A percentile compares a stretch with the other conserved stretches of the same genome.
Conservation (phyloP, 176 grass and related monocot genomes). For the Lolium perenne region DNA sequence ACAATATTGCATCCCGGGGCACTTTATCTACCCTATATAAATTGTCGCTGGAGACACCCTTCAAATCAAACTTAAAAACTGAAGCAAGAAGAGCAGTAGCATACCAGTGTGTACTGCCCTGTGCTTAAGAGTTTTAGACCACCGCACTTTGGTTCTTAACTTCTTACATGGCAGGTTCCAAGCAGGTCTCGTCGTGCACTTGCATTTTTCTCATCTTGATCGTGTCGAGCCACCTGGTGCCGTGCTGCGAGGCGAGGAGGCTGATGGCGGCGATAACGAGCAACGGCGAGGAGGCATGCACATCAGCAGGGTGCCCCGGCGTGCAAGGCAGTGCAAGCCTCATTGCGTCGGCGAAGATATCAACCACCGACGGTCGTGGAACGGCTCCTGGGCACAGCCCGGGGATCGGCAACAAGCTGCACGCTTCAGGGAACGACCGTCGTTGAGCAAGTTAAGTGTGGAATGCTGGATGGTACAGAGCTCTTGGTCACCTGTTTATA, state of each 20-base stretch:
- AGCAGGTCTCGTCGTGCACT: not conserved
- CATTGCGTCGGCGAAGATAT: conserved; percentile 18
- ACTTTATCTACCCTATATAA: conserved; percentile 47
- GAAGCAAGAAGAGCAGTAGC: not conserved
- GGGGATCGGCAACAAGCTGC: conserved; percentile 62
- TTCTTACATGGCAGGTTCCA: conserved; percentile 44
- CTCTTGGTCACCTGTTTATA: not conserved
- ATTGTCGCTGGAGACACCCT: not conserved
- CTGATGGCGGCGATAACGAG: conserved; percentile 12
- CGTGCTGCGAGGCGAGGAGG: conserved; percentile 36
- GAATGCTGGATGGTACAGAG: not conserved
- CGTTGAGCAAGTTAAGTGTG: not conserved
- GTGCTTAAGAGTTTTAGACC: not conserved
- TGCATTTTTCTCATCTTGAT: conserved; percentile 46
- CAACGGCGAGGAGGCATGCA: not conserved
- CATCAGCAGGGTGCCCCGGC: not conserved
- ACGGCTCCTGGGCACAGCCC: conserved; percentile 75
- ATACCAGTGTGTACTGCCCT: not conserved
- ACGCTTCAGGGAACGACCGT: conserved; percentile 40
- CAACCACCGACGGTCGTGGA: conserved; percentile 48
- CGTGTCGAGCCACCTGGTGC: not conserved
- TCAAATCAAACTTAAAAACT: conserved; percentile 11
- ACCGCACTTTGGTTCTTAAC: not conserved
- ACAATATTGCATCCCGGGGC: not conserved
- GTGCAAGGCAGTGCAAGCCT: not conserved